Base-by-base conservation (phyloP, 345 rosid genomes). In the Stellera chamaejasme region DNA sequence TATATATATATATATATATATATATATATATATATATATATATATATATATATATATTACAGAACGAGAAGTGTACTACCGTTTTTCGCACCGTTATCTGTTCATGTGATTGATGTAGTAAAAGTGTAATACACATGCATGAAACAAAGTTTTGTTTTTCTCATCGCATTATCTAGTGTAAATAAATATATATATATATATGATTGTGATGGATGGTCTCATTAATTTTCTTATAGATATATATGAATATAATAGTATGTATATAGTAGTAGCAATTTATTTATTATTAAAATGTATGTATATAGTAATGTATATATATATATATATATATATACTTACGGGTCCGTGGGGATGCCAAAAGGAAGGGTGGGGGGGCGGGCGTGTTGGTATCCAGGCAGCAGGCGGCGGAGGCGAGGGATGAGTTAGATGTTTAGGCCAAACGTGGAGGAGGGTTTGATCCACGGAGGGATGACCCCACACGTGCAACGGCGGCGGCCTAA, bases 391-490 rank as follows among this genome's bases (percentile, higher is more conserved):
- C 76, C 96, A 82, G 46, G 82, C 51, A 41, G 67, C 69, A 39
- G 69, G 61, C 1, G 70, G 56, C 5, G 72, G 73, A 4, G 66
- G 81, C 13, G 75, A 71, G 11, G 81, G 75, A 66, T 47, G 82
- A 11, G 67, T 27, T 39, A 74, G 61, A 52, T 76, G 89, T 68
- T 82, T 86, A 42, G 99, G 94, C 97, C 99, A 86, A 12, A 74
- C 64, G 62, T 73, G 75, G 59, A 70, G 45, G 14, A 60, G 10
- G 48, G 82, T 60, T 43, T 60, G 82, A 56, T 76, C 82, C 49
- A 56, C 47, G 26, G 79, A 55, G 12, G 99, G 99, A 68, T 93
- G 97, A 43, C 99, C 99, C 97, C 96, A 93, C 0, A 89, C 99
- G 46, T 87, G 88, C 56, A 87, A 72, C 5, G 94, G 97, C 56